Percentiles rank a stretch among this genome's conserved stretches.
Conservation (phyloP, 73 alveolate genomes). For the Blepharisma stoltei region DNA sequence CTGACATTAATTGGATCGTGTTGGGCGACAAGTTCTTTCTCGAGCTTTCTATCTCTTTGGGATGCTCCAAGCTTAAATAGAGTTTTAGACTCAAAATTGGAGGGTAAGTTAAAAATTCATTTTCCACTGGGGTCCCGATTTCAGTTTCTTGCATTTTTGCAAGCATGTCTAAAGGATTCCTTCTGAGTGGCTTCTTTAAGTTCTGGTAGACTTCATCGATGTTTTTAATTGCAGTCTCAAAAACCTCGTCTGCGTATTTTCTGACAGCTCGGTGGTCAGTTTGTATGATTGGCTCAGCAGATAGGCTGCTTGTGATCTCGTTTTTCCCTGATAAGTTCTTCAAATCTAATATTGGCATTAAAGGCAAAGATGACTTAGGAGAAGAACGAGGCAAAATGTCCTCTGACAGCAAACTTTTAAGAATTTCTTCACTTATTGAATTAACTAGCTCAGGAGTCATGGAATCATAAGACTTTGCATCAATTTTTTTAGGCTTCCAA, state of each 20-base stretch:
- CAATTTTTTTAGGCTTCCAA: neutral
- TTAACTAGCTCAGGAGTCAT: slow-evolving; percentile 17
- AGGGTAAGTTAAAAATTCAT: neutral
- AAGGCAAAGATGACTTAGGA: no score
- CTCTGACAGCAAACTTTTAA: neutral
- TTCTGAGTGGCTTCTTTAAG: slow-evolving; percentile 14
- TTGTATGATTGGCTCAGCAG: neutral
- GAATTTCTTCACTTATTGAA: neutral
- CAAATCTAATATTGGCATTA: neutral
- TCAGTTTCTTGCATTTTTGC: slow-evolving; percentile 28
- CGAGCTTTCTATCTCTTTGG: neutral
- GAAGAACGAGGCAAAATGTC: neutral
- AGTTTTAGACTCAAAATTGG: neutral
- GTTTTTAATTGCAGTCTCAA: neutral
- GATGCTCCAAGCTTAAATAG: slow-evolving; percentile 19
- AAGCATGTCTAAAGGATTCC: slow-evolving; percentile 22
- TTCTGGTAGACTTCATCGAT: neutral
- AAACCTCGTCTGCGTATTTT: neutral
- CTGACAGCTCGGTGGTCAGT: slow-evolving; percentile 10
- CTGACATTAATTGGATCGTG: slow-evolving; percentile 36
- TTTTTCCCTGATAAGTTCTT: neutral
- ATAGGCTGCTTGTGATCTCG: neutral
- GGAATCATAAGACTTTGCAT: neutral
- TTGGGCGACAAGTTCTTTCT: slow-evolving; percentile 2
- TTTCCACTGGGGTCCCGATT: slow-evolving; percentile 1